Percentiles rank a stretch among this genome's conserved stretches.
Evolutionary conservation across 208 protist species (phyloP).

Genomic region (Wallacemonas collosoma): DNA sequence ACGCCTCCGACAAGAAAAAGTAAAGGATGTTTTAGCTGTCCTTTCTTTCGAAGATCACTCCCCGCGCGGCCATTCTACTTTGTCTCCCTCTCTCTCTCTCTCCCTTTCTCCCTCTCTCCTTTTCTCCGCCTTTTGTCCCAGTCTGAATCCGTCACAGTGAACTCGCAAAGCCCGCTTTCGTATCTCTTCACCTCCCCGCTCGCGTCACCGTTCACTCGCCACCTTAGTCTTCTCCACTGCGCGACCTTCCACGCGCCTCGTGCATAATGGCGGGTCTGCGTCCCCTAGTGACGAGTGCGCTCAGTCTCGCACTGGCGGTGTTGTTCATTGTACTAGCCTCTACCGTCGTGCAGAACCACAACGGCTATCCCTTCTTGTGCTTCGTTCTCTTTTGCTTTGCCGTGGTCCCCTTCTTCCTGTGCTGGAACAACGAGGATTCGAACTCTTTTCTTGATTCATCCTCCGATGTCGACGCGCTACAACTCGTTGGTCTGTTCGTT

Average conservation of each 20-base stretch:
- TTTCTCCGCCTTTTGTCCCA: no score
- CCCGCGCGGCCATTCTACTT: no score
- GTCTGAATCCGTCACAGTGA: no score
- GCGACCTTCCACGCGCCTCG: no score
- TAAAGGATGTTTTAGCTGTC: no score
- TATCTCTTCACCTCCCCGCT: background rate
- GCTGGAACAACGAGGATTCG: slow-evolving; percentile 24
- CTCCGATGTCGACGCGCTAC: slow-evolving; percentile 21
- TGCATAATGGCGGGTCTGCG: slow-evolving; percentile 45
- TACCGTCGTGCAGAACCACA: slow-evolving; percentile 42
- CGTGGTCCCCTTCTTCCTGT: slow-evolving; percentile 65
- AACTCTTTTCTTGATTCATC: slow-evolving; percentile 26
- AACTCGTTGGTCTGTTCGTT: slow-evolving; percentile 58
- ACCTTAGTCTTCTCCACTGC: no score
- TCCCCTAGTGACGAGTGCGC: slow-evolving; percentile 50
- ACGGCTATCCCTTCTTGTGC: slow-evolving; percentile 58
- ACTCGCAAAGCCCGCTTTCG: no score
- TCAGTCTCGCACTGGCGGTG: slow-evolving; percentile 53
- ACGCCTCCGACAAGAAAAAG: no score
- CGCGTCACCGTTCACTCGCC: background rate
- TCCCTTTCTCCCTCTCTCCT: no score
- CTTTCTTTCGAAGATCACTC: no score
- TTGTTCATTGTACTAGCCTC: slow-evolving; percentile 63
- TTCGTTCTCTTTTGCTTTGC: slow-evolving; percentile 57
- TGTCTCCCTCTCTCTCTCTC: no score